These are phyloP conservation scores for Gnetum montanum DNA, from an alignment of 75 land plant genomes.

Conservation along the genomic window DNA sequence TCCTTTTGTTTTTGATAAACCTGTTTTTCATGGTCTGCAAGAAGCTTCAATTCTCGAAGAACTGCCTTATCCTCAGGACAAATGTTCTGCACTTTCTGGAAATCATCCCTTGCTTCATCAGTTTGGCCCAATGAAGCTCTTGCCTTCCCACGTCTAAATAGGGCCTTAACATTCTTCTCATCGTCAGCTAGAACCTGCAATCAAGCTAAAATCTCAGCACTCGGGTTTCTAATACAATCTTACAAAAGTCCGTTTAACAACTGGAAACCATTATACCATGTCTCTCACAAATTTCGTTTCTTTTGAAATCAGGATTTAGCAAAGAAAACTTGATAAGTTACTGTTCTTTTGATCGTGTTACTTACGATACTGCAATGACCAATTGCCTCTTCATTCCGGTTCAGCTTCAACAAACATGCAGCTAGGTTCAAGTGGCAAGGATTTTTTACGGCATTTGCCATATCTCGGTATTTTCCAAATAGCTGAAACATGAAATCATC, in stretches of 20 bases:
- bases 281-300: no score
- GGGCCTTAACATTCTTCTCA: constrained; percentile 82
- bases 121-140: constrained; percentile 83
- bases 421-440: constrained; percentile 98
- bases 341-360: no score
- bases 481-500: constrained; percentile 99
- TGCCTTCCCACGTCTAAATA: constrained; percentile 89
- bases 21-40: constrained; percentile 79
- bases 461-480: constrained; percentile 94
- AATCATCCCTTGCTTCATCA: constrained; percentile 83
- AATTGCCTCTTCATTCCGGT: constrained; percentile 87
- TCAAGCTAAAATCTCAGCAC: no score
- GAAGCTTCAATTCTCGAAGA: constrained; percentile 44
- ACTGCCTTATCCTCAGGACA: constrained; percentile 85
- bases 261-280: no score
- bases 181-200: constrained; percentile 86
- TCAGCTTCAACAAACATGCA: constrained; percentile 77
- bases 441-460: constrained; percentile 94
- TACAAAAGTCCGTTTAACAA: no score
- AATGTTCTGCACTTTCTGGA: constrained; percentile 57
- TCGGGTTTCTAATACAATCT: no score
- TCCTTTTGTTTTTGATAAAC: constrained; percentile 88
- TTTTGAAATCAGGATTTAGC: no score
- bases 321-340: no score
- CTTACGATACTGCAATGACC: constrained; percentile 83